Conservation (phyloP, 1,139 yeast genomes). For the Geotrichum fermentans region DNA sequence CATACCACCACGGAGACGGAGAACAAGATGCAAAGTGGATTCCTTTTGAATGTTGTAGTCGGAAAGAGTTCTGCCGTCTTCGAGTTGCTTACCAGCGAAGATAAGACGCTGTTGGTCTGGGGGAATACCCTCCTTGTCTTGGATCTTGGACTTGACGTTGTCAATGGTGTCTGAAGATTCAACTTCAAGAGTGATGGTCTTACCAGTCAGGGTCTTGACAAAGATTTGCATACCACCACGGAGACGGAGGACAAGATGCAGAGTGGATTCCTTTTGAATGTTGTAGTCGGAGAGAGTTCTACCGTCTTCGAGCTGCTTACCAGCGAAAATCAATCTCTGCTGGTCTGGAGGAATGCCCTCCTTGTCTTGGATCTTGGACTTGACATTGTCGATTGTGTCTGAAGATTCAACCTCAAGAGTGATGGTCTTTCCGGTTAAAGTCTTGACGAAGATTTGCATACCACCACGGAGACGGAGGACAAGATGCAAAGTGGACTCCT, state of each 20-base stretch:
- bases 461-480: constrained; percentile 37
- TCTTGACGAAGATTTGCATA: constrained; percentile 76
- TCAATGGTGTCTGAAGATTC: constrained; percentile 88
- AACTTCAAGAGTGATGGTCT: constrained; percentile 86
- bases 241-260: constrained; percentile 78
- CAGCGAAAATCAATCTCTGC: constrained; percentile 79
- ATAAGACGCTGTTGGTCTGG: constrained; percentile 86
- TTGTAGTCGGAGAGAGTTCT: constrained; percentile 84
- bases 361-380: constrained; percentile 79
- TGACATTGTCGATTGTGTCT: constrained; percentile 80
- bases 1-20: constrained; percentile 89
- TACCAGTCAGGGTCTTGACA: constrained; percentile 82
- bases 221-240: constrained; percentile 84
- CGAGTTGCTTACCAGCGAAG: constrained; percentile 85
- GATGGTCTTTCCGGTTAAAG: constrained; percentile 75
- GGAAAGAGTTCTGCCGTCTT: constrained; percentile 79
- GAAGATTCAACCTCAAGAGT: constrained; percentile 84
- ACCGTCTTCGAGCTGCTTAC: constrained; percentile 82
- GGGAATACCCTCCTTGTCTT: constrained; percentile 87
- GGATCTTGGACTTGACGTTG: constrained; percentile 84
- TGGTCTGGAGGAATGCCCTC: constrained; percentile 87
- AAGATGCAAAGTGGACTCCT: constrained; percentile 31
- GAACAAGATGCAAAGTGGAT: constrained; percentile 79
- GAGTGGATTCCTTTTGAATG: constrained; percentile 88
- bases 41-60: constrained; percentile 90